Base-by-base conservation (phyloP, 2,329 filamentous ascomycete species). In the Beauveria australis region DNA sequence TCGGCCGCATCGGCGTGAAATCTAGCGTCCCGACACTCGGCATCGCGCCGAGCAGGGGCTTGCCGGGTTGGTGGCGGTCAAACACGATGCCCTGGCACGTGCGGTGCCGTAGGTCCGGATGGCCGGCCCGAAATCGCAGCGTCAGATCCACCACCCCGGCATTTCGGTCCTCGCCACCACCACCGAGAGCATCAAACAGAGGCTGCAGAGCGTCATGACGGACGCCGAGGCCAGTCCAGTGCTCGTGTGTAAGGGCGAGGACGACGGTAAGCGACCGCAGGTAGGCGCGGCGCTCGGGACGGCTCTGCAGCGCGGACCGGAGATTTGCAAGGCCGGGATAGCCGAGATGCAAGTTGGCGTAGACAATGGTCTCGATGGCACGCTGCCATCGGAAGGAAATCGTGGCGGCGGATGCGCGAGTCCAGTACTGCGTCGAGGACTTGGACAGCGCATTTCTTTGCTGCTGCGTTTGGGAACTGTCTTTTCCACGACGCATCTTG, bases 321-420 rank as follows among this genome's bases (percentile, higher is more conserved):
- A 60, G 49, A 3, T 28, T 10, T 5, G n/a, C 26, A 8, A 60
- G 37, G 5, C 40, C 30, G 7, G 14, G 0, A 5, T 19, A 37
- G 19, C 2, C 24, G 3, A 53, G 9, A 16, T 40, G 22, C 24
- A 62, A 18, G 19, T 49, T 18, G 3, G 61, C 49, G 37, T 54
- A 62, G 16, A 48, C 12, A 9, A 60, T n/a, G 12, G 55, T 46
- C 30, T 62, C 61, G 22, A 59, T 40, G 4, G 55, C 56, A 4
- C 30, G 49, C 44, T 44, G 55, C 49, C 57, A 60, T 19, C 22
- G 33, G n/a, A 6, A 14, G 12, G 49, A 60, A 5, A 53, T n/a
- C 6, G 26, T 10, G 10, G 49, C 57, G 0, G 41, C 49, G 10
- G 41, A 53, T 5, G 58, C 58, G 3, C 40, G 41, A 2, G 41